phyloP scores from a whole-genome alignment of 2,329 filamentous ascomycete species.

The Colletotrichum tamarilloi region DNA sequence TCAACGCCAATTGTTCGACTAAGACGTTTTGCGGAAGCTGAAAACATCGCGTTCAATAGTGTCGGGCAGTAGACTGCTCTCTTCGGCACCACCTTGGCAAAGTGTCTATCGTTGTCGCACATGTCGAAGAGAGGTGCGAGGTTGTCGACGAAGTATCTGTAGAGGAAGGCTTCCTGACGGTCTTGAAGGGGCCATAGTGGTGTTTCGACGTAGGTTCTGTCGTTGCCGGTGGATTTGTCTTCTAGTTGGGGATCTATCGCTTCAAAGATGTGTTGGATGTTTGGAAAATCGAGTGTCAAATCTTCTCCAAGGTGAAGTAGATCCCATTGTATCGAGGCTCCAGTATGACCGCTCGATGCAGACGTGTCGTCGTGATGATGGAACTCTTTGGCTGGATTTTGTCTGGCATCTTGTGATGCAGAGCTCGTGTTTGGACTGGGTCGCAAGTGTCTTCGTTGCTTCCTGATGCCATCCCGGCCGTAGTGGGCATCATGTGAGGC shows the following conservation, averaged over 20 bases:
- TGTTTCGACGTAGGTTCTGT: constrained; percentile 28
- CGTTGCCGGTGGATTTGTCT: not conserved
- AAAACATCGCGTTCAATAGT: constrained; percentile 43
- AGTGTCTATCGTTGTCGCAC: constrained; percentile 43
- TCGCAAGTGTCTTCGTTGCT: not conserved
- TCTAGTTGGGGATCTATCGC: constrained; percentile 22
- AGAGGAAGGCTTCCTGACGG: constrained; percentile 42
- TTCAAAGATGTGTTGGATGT: constrained; percentile 3
- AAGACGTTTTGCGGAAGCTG: constrained; percentile 42
- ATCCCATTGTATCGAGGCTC: constrained; percentile 9
- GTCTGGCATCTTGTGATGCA: not conserved
- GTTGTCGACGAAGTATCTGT: constrained; percentile 41
- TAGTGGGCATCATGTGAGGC: not conserved
- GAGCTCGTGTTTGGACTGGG: constrained; percentile 2
- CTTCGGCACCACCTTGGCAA: constrained; percentile 43
- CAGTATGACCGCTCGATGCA: not conserved
- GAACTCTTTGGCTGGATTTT: not conserved
- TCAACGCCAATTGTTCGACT: constrained; percentile 39
- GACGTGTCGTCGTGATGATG: constrained; percentile 1
- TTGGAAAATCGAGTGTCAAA: constrained; percentile 9
- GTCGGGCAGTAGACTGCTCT: constrained; percentile 42
- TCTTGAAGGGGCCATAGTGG: constrained; percentile 35
- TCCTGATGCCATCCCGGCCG: not conserved
- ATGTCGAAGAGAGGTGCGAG: constrained; percentile 43
- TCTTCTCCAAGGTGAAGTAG: not conserved